These are phyloP conservation scores for Tuber calosporum DNA, from an alignment of 495 filamentous ascomycete species.

Conservation along the genomic window DNA sequence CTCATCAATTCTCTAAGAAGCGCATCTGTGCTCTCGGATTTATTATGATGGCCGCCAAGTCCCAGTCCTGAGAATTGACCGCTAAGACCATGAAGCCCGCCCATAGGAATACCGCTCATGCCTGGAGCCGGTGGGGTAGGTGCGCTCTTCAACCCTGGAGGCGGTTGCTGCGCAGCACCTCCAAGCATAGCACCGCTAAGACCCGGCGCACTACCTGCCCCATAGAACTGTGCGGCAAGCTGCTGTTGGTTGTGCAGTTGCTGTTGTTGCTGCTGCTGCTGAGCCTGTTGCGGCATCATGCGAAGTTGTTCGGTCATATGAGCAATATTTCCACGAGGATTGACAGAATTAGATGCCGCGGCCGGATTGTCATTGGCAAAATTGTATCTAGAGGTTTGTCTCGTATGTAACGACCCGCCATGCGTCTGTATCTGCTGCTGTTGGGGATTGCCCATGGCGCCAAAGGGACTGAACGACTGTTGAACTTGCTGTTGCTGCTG, in stretches of 20 bases:
- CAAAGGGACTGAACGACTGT: constrained; percentile 35
- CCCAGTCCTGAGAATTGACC: constrained; percentile 45
- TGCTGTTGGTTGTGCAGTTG: constrained; percentile 54
- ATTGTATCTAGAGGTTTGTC: constrained; percentile 80
- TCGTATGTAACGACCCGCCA: constrained; percentile 48
- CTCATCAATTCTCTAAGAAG: constrained; percentile 39
- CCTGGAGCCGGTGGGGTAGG: constrained; percentile 66
- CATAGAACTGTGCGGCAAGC: constrained; percentile 56
- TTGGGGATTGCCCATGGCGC: constrained; percentile 27
- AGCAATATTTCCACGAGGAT: constrained; percentile 73
- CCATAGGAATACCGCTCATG: constrained; percentile 45
- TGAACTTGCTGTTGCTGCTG: constrained; percentile 32
- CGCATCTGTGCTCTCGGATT: constrained; percentile 32
- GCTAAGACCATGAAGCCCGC: constrained; percentile 62
- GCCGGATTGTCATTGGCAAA: constrained; percentile 68
- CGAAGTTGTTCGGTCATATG: constrained; percentile 83
- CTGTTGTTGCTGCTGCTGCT: constrained; percentile 42
- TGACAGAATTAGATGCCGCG: constrained; percentile 56
- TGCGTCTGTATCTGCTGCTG: constrained; percentile 33
- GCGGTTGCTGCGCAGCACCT: constrained; percentile 70
- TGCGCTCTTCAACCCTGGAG: constrained; percentile 88
- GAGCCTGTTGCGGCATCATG: constrained; percentile 70
- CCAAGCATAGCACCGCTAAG: constrained; percentile 30
- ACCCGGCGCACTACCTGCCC: constrained; percentile 44
- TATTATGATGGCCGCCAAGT: constrained; percentile 35